Conservation (phyloP, 83 land plant species). For the Picea abies region DNA sequence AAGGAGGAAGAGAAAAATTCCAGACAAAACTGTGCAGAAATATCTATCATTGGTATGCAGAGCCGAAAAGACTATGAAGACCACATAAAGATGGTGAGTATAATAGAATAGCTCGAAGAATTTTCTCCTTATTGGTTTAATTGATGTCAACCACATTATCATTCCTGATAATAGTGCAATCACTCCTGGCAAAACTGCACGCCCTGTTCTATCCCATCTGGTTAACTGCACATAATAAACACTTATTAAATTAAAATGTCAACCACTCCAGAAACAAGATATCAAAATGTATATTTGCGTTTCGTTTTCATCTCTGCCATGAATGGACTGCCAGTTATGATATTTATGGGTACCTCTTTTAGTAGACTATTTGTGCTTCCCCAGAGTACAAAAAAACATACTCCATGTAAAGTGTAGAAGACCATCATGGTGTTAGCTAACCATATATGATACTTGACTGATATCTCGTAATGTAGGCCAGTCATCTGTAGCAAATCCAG, state of each 20-base stretch:
- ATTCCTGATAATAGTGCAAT: constrained; percentile 33
- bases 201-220: constrained; percentile 56
- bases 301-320: too few species aligned
- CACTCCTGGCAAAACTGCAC: constrained; percentile 55
- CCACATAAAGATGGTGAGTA: constrained; percentile 67
- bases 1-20: too few species aligned
- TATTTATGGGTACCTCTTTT: constrained; percentile 15
- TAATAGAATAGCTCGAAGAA: constrained; percentile 65
- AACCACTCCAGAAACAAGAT: too few species aligned
- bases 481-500: constrained; percentile 41
- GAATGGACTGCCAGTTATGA: too few species aligned
- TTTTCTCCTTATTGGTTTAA: constrained; percentile 12
- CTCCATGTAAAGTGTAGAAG: constrained; percentile 50
- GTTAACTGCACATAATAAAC: constrained; percentile 25
- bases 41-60: constrained; percentile 59
- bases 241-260: too few species aligned
- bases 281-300: too few species aligned
- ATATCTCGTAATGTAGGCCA: constrained; percentile 67
- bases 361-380: constrained; percentile 33
- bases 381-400: constrained; percentile 42
- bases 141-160: constrained; percentile 66
- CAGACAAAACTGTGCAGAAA: constrained; percentile 41
- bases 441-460: constrained; percentile 75
- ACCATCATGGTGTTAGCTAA: constrained; percentile 48
- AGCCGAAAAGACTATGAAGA: constrained; percentile 24